A percentile compares a stretch with the other conserved stretches of the same genome.
phyloP scores from a whole-genome alignment of 75 land plant species.

The Larix kaempferi region DNA sequence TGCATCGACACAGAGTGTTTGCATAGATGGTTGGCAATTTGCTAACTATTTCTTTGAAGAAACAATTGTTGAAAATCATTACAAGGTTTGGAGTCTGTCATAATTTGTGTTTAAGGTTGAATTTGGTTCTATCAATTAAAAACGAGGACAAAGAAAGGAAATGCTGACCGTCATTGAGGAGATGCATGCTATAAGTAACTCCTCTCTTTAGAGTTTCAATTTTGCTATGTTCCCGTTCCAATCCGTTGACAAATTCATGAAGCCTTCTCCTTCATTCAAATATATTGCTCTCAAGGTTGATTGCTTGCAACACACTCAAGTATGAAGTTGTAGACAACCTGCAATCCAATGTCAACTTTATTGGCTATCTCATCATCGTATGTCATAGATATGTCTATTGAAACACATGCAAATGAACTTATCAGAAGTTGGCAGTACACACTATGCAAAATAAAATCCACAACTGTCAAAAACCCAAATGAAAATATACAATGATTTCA shows the following conservation, averaged over 20 bases:
- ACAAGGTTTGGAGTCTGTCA: neutral
- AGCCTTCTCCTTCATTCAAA: constrained; percentile 12
- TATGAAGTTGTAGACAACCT: neutral
- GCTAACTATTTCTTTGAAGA: constrained; percentile 60
- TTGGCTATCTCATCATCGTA: neutral
- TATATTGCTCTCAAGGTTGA: constrained; percentile 11
- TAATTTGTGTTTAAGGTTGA: neutral
- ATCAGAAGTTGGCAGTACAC: neutral
- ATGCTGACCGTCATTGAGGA: too few relatives aligned
- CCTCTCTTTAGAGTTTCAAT: constrained; percentile 86
- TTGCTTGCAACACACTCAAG: neutral
- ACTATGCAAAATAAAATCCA: neutral
- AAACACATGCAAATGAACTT: neutral
- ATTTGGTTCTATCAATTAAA: neutral
- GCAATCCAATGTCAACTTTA: constrained; percentile 5
- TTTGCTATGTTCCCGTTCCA: constrained; percentile 71
- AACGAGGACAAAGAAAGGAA: neutral
- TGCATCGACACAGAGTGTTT: constrained; percentile 4
- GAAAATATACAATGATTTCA: too few relatives aligned
- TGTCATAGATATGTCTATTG: neutral
- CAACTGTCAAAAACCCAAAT: too few relatives aligned
- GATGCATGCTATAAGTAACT: constrained; percentile 74
- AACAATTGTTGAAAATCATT: constrained; percentile 60
- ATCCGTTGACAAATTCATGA: constrained; percentile 30
- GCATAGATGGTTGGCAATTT: constrained; percentile 17